Conservation (phyloP, 2,329 filamentous ascomycete genomes). For the Sporothrix pseudoabietina region DNA sequence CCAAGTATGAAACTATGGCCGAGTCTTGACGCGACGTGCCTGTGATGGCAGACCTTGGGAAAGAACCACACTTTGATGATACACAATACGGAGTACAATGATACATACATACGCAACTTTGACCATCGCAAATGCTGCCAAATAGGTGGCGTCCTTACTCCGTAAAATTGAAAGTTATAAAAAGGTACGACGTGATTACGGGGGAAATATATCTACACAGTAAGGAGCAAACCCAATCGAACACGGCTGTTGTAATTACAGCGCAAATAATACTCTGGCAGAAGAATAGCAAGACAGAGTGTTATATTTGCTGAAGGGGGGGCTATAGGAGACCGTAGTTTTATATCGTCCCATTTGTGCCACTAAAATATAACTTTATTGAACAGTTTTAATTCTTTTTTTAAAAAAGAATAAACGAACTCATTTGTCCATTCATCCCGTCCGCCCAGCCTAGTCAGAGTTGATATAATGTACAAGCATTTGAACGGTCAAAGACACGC, state of each 20-base stretch:
- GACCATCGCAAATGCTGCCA: neutral
- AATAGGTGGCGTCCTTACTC: neutral
- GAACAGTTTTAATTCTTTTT: neutral
- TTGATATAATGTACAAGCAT: neutral
- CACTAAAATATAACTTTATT: neutral
- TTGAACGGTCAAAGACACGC: neutral
- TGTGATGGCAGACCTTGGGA: neutral
- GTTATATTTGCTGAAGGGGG: neutral
- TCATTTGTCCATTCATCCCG: neutral
- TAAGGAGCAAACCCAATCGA: neutral
- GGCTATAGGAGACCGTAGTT: conserved; percentile 21
- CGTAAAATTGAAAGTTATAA: neutral
- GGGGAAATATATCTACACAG: neutral
- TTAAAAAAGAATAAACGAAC: neutral
- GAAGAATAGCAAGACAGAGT: neutral
- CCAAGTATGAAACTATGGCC: neutral
- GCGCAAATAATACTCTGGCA: neutral
- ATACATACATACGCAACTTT: neutral
- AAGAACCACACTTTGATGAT: neutral
- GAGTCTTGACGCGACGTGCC: conserved; percentile 15
- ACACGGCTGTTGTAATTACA: neutral
- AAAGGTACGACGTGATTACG: neutral
- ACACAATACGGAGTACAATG: neutral
- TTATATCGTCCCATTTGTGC: conserved; percentile 27
- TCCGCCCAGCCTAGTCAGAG: neutral